Evolutionary conservation across 257 asterid genomes (phyloP).

Genomic region (Solanum gracilifrons): DNA sequence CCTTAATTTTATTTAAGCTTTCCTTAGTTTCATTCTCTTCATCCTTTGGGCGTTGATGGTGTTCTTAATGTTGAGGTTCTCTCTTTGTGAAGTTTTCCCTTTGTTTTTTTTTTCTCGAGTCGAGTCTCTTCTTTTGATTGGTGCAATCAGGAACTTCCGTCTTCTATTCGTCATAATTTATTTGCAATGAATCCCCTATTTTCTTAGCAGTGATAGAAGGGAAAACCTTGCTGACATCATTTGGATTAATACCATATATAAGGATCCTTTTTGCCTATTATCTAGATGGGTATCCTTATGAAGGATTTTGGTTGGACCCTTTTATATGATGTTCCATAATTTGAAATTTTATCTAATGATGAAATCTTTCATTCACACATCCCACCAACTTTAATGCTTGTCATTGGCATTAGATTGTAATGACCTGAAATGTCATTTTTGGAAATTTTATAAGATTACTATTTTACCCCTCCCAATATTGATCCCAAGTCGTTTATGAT

Average conservation of each 20-base stretch:
- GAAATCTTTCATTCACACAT: background rate
- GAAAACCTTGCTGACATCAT: background rate
- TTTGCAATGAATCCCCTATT: background rate
- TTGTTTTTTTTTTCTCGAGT: background rate
- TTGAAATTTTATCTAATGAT: background rate
- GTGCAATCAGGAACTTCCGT: background rate
- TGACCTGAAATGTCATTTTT: too few species aligned
- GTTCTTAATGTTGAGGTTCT: background rate
- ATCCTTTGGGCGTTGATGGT: background rate
- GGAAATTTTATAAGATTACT: too few species aligned
- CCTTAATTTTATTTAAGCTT: background rate
- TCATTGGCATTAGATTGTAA: too few species aligned
- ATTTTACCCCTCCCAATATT: too few species aligned
- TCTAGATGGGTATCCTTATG: background rate
- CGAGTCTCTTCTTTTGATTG: too few species aligned
- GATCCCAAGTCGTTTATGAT: too few species aligned
- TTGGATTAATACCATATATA: background rate
- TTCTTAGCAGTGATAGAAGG: background rate
- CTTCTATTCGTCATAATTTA: background rate
- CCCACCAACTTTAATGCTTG: too few species aligned
- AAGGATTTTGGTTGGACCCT: background rate
- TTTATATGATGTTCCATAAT: background rate
- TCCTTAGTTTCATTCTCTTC: background rate
- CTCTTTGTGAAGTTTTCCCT: too few species aligned
- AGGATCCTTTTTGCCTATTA: background rate